Base-by-base conservation (phyloP, 805 yeast species). In the Pichia phayaonensis region DNA sequence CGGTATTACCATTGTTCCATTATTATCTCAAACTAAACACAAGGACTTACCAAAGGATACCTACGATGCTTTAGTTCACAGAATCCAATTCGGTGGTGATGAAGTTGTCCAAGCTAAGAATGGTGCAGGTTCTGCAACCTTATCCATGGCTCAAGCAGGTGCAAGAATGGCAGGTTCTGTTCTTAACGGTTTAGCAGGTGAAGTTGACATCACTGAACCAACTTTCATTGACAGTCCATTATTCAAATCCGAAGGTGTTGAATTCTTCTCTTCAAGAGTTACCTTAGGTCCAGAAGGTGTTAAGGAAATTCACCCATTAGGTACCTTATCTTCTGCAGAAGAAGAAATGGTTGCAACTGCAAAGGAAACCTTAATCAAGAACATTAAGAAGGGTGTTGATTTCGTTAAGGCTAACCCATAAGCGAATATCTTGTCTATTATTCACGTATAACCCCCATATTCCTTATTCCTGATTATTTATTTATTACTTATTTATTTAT, bases 71-170 rank as follows among this genome's bases (percentile, higher is more conserved):
- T 78, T 90, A 60, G 80, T 89, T 61, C 77, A 88, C 77, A 81
- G 98, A 72, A 90, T 90, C 59, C 97, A 90, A 73, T 90, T 85
- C 62, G 94, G 90, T 70, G 94, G 94, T 74, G 94, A 85, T 67
- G 94, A 85, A 73, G 90, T 85, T 59, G 92, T 86, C 60, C 81
- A 84, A 71, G 92, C 92, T 58, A 86, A 86, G 71, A 76, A 81
- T 60, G 92, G 94, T 67, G 83, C 85, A 51, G 94, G 94, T 54
- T 84, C 90, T 36, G 92, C 92, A 50, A 86, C 94, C 44, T 72
- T 86, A 62, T 85, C 92, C 31, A 86, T 86, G 94, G 92, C 92
- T 52, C 84, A 82, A 63, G 90, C 92, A 44, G 92, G 90, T 62
- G 86, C 82, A 65, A 79, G 81, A 65, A 80, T 86, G 59, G 84